Evolutionary conservation across 169 alveolate genomes (phyloP).

Genomic region (Theileria equi): DNA sequence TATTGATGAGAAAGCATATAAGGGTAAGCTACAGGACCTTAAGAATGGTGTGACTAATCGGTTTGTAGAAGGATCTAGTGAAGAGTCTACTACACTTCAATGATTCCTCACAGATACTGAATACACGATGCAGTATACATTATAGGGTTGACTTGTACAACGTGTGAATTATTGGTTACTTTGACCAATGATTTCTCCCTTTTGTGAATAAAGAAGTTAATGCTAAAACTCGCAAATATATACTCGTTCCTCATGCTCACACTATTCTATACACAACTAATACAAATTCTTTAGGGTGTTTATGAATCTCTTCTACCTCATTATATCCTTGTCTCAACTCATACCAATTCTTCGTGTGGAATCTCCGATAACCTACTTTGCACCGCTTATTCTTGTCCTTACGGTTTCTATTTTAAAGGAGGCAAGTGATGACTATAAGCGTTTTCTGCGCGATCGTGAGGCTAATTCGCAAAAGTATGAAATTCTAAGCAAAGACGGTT

Average conservation of each 20-base stretch:
- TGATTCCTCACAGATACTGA: too few species aligned
- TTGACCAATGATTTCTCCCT: background rate
- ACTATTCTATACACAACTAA: background rate
- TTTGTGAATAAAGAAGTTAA: background rate
- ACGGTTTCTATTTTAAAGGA: constrained; percentile 90
- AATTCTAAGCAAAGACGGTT: constrained; percentile 68
- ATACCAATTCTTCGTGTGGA: constrained; percentile 91
- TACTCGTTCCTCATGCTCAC: background rate
- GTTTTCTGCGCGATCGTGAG: constrained; percentile 80
- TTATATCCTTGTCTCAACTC: constrained; percentile 89
- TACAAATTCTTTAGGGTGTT: constrained; percentile 62
- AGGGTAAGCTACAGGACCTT: too few species aligned
- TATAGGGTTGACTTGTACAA: background rate
- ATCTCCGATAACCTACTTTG: constrained; percentile 91
- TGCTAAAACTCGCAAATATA: background rate
- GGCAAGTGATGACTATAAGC: constrained; percentile 90
- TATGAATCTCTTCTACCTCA: constrained; percentile 91
- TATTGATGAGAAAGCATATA: too few species aligned
- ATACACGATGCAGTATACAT: too few species aligned
- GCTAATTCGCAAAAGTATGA: constrained; percentile 77
- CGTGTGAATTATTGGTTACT: background rate
- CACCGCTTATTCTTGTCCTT: constrained; percentile 92
- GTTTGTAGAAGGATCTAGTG: too few species aligned
- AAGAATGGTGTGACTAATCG: too few species aligned
- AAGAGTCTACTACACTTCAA: too few species aligned